A percentile compares a stretch with the other conserved stretches of the same genome.
phyloP scores from a whole-genome alignment of 495 filamentous ascomycete species.

The Chaetomium fimeti region DNA sequence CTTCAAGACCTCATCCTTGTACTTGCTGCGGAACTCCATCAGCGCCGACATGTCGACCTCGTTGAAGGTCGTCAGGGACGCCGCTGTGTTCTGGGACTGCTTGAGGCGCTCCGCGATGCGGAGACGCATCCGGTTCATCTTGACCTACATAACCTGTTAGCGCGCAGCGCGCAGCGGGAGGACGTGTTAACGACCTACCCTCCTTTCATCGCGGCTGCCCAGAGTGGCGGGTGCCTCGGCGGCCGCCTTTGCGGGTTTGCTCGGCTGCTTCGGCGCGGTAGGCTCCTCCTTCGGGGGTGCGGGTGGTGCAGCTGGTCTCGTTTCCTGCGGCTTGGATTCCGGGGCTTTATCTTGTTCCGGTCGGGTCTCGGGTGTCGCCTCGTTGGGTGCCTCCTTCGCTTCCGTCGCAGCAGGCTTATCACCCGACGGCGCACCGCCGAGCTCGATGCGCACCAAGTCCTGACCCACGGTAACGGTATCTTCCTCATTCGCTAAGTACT shows the following conservation, averaged over 20 bases:
- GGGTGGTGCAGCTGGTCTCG: conserved; percentile 38
- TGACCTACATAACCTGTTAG: conserved; percentile 61
- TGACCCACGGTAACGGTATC: conserved; percentile 96
- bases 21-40: conserved; percentile 94
- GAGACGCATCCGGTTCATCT: conserved; percentile 99
- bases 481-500: conserved; percentile 89
- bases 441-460: conserved; percentile 79
- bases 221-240: conserved; percentile 47
- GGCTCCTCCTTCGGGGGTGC: conserved; percentile 31
- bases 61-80: conserved; percentile 97
- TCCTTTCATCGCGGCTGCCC: conserved; percentile 82
- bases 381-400: conserved; percentile 59
- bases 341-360: conserved; percentile 53
- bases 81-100: conserved; percentile 98
- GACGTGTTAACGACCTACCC: conserved; percentile 53
- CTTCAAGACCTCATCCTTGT: conserved; percentile 95
- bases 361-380: conserved; percentile 54
- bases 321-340: conserved; percentile 44
- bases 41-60: conserved; percentile 98
- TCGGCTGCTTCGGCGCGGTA: conserved; percentile 43
- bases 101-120: conserved; percentile 96
- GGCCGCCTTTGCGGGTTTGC: conserved; percentile 46
- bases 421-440: conserved; percentile 61
- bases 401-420: conserved; percentile 52
- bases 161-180: background rate